These are phyloP conservation scores for Amoebophrya sp. DNA, from an alignment of 169 alveolate species.

Conservation along the genomic window DNA sequence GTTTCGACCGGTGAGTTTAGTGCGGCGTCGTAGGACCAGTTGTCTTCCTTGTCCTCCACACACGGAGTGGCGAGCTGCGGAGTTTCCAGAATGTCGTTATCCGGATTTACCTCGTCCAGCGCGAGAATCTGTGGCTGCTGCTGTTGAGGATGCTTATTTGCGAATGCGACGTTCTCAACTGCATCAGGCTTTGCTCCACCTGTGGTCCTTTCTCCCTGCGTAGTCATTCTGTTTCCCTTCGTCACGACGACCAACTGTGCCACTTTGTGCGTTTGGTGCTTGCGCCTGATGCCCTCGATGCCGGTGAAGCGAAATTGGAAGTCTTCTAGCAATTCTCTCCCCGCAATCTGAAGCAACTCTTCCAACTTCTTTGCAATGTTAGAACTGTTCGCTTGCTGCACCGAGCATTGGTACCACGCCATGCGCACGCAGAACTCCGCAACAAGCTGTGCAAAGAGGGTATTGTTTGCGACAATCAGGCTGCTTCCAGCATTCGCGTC, in stretches of 20 bases:
- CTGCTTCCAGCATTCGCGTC: too few relatives aligned
- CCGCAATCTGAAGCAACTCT: neutral
- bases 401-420: too few relatives aligned
- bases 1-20: neutral
- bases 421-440: too few relatives aligned
- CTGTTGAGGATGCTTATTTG: too few relatives aligned
- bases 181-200: too few relatives aligned
- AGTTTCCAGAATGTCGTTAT: neutral
- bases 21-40: neutral
- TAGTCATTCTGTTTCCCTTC: too few relatives aligned
- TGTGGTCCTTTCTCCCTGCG: too few relatives aligned
- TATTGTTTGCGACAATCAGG: too few relatives aligned
- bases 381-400: too few relatives aligned
- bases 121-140: neutral
- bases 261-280: neutral
- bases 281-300: neutral
- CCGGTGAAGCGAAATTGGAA: neutral
- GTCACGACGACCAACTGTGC: conserved; percentile 13
- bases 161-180: too few relatives aligned
- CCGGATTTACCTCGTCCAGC: neutral
- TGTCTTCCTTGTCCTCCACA: neutral
- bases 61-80: neutral
- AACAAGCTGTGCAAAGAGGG: too few relatives aligned
- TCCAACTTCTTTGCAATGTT: too few relatives aligned
- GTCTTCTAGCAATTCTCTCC: neutral